Base-by-base conservation (phyloP, 441 rosid species). In the Francoa sonchifolia region DNA sequence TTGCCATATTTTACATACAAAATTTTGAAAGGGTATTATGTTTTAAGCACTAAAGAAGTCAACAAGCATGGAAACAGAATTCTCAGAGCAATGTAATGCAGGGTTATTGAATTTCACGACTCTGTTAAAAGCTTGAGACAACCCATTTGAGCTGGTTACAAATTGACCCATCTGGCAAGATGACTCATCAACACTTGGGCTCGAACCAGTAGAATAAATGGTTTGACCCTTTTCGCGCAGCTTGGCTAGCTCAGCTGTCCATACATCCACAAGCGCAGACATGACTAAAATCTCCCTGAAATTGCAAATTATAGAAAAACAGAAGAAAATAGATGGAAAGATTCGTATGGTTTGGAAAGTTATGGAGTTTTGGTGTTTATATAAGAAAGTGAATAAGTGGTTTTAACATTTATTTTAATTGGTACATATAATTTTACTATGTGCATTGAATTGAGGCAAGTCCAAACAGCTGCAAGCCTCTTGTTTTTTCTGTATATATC, bases 191-290 rank as follows among this genome's bases (percentile, higher is more conserved):
- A 16, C 15, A 19, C 16, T 5, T 8, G 44, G 40, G 59, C n/a
- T 30, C 2, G 61, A 41, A 6, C 49, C 37, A 40, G 26, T 39
- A 12, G 74, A 36, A 42, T 45, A 55, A 34, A 37, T 30, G 59
- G 65, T 19, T 47, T 28, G 67, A 33, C 68, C 41, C 62, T 61
- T 69, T 45, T 68, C 69, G 12, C 52, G 63, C 15, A 62, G 65
- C 71, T 51, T 69, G 44, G 63, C 58, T 1, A 33, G 3, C 59
- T 69, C 68, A 11, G 48, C 39, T 5, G 49, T 58, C 86, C 82
- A 72, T 20, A 53, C 67, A 53, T 77, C 86, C 30, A 62, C 66
- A 5, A 67, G 38, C 2, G 51, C 86, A 38, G 83, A 60, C 83
- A 76, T 76, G 0, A 2, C 27, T 12, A 30, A 40, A 19, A 28